A percentile compares a stretch with the other conserved stretches of the same genome.
Conservation (phyloP, 1,284 basidiomycete genomes). For the Peniophora sp. region DNA sequence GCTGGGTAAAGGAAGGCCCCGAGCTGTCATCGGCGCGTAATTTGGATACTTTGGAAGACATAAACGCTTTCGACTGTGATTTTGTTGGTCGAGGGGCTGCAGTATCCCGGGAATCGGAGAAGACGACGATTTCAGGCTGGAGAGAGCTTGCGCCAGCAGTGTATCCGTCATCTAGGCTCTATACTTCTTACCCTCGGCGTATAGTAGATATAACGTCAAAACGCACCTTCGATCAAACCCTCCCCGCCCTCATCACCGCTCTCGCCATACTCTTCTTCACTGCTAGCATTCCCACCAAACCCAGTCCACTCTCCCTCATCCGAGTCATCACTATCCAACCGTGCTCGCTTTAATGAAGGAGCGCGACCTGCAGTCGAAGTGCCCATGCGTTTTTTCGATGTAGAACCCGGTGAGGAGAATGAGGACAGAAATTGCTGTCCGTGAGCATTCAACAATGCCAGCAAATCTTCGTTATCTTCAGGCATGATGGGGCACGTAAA, state of each 20-base stretch:
- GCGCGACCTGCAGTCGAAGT: neutral
- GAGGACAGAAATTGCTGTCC: slow-evolving; percentile 55
- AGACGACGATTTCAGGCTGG: slow-evolving; percentile 44
- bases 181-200: neutral
- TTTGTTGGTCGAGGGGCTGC: slow-evolving; percentile 22
- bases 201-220: neutral
- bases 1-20: slow-evolving; percentile 13
- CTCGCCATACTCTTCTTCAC: slow-evolving; percentile 2
- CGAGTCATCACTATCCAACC: slow-evolving; percentile 3
- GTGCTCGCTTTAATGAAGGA: neutral
- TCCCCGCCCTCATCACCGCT: slow-evolving; percentile 7
- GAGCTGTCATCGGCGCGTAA: slow-evolving; percentile 29
- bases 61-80: slow-evolving; percentile 55
- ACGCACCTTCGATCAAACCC: slow-evolving; percentile 1
- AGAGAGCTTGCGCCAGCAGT: slow-evolving; percentile 20
- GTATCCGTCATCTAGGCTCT: slow-evolving; percentile 30
- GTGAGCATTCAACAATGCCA: slow-evolving; percentile 53
- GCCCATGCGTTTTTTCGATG: slow-evolving; percentile 4
- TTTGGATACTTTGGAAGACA: slow-evolving; percentile 74
- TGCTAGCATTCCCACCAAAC: slow-evolving; percentile 11
- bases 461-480: slow-evolving; percentile 26
- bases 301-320: slow-evolving; percentile 28
- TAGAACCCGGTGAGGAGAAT: slow-evolving; percentile 29
- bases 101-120: slow-evolving; percentile 34
- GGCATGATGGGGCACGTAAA: slow-evolving; percentile 12